Conservation (phyloP, 2,329 filamentous ascomycete genomes). For the Atkinsonella hypoxylon region DNA sequence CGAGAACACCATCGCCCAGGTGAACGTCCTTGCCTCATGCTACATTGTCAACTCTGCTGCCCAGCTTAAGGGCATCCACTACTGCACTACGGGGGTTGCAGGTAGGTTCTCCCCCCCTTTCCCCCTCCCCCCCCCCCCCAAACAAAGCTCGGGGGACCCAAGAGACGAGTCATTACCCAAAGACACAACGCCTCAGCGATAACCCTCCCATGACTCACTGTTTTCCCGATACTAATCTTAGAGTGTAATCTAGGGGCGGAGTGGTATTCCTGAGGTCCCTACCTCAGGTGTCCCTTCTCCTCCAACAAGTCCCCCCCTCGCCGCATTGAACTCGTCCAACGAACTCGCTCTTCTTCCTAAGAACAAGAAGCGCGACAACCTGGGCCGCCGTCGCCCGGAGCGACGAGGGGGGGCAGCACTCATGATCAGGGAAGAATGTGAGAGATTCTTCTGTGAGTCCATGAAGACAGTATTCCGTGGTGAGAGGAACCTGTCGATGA, state of each 20-base stretch:
- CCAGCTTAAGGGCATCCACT: slow-evolving; percentile 75
- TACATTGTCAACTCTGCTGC: slow-evolving; percentile 69
- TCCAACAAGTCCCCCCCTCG: slow-evolving; percentile 81
- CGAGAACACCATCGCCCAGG: slow-evolving; percentile 50
- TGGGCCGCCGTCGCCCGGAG: slow-evolving; percentile 28
- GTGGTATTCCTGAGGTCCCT: slow-evolving; percentile 92
- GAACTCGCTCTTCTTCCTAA: slow-evolving; percentile 54
- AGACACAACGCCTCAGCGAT: too few species aligned
- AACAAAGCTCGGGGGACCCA: too few species aligned
- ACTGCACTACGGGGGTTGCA: slow-evolving; percentile 85
- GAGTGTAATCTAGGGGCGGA: slow-evolving; percentile 48
- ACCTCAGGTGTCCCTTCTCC: slow-evolving; percentile 75
- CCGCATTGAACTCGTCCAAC: slow-evolving; percentile 56
- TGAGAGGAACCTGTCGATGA: slow-evolving; percentile 70
- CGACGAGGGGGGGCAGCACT: slow-evolving; percentile 85
- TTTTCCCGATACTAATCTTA: slow-evolving; percentile 6
- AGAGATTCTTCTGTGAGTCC: slow-evolving; percentile 98
- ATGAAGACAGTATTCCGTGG: slow-evolving; percentile 89
- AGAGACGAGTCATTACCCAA: too few species aligned
- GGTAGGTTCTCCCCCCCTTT: slow-evolving; percentile 40
- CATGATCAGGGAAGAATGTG: slow-evolving; percentile 98
- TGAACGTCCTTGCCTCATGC: slow-evolving; percentile 81
- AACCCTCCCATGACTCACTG: too few species aligned
- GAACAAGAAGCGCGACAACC: slow-evolving; percentile 32
- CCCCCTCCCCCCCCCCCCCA: too few species aligned